phyloP scores from a whole-genome alignment of 352 stramenopile species.

The Phytophthora colocasiae region DNA sequence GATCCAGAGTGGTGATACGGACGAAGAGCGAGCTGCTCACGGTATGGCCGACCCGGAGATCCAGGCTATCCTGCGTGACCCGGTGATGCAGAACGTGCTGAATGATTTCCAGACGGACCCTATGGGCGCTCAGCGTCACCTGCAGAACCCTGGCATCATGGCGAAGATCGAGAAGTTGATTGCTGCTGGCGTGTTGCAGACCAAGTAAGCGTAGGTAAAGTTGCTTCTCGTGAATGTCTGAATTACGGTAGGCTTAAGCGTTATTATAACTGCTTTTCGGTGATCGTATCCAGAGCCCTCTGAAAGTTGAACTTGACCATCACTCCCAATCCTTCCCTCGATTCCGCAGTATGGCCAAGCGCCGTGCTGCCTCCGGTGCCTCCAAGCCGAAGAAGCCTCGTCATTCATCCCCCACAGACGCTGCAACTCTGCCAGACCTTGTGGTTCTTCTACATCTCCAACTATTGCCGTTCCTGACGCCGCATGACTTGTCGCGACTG shows the following conservation, averaged over 20 bases:
- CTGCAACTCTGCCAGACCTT: slow-evolving; percentile 19
- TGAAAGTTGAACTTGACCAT: slow-evolving; percentile 35
- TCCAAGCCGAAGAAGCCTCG: slow-evolving; percentile 15
- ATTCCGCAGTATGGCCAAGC: slow-evolving; percentile 21
- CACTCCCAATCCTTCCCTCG: slow-evolving; percentile 10
- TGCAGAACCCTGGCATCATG: slow-evolving; percentile 95
- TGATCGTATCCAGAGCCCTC: slow-evolving; percentile 9
- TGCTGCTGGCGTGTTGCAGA: slow-evolving; percentile 97
- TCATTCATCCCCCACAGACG: background rate
- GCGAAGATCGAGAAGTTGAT: slow-evolving; percentile 99
- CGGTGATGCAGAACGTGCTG: slow-evolving; percentile 98
- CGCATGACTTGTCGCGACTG: slow-evolving; percentile 28
- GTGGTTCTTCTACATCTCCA: slow-evolving; percentile 35
- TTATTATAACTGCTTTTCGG: slow-evolving; percentile 9
- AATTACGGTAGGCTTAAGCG: slow-evolving; percentile 4
- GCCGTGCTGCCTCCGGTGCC: slow-evolving; percentile 8
- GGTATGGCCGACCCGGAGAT: slow-evolving; percentile 99
- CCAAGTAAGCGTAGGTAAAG: slow-evolving; percentile 64
- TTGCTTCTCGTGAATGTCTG: slow-evolving; percentile 6
- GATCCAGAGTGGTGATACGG: slow-evolving; percentile 96
- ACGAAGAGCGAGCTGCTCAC: slow-evolving; percentile 97
- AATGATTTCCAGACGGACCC: slow-evolving; percentile 98
- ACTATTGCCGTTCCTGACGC: slow-evolving; percentile 33
- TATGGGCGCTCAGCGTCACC: slow-evolving; percentile 88
- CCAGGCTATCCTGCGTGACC: slow-evolving; percentile 97